phyloP scores from a whole-genome alignment of 345 rosid genomes.

The Populus alba region DNA sequence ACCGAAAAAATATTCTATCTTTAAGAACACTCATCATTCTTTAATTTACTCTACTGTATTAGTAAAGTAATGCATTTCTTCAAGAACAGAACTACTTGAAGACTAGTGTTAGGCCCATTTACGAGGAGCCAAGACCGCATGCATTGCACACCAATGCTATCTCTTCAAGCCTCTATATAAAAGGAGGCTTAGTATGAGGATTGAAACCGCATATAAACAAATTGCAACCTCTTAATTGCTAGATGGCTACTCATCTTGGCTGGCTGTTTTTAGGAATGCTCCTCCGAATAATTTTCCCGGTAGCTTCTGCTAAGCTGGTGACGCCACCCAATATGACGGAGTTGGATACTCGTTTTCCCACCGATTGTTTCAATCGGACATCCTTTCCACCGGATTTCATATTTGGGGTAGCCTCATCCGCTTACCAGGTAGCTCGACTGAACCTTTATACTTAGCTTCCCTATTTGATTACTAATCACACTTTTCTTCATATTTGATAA shows the following conservation, averaged over 20 bases:
- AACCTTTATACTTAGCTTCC: neutral
- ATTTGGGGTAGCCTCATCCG: neutral
- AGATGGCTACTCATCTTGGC: neutral
- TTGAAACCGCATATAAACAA: neutral
- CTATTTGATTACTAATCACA: too few species aligned
- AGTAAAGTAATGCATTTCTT: too few species aligned
- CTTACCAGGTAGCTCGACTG: neutral
- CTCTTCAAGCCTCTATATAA: neutral
- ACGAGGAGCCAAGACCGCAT: too few species aligned
- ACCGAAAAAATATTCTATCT: too few species aligned
- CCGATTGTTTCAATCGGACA: neutral
- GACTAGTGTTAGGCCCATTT: too few species aligned
- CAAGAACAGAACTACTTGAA: too few species aligned
- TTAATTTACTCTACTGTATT: too few species aligned
- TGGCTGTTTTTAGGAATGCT: neutral
- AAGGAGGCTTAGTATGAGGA: neutral
- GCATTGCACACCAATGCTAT: too few species aligned
- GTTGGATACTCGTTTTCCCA: too few species aligned
- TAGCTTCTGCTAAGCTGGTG: neutral
- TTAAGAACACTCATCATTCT: too few species aligned
- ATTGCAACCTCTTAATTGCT: neutral
- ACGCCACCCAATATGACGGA: neutral
- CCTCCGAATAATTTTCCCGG: neutral
- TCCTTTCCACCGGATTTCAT: neutral
- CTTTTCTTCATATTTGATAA: too few species aligned